Percentiles rank a stretch among this genome's conserved stretches.
Evolutionary conservation across 2,329 filamentous ascomycete species (phyloP).

Genomic region (Xylaria hypoxylon): DNA sequence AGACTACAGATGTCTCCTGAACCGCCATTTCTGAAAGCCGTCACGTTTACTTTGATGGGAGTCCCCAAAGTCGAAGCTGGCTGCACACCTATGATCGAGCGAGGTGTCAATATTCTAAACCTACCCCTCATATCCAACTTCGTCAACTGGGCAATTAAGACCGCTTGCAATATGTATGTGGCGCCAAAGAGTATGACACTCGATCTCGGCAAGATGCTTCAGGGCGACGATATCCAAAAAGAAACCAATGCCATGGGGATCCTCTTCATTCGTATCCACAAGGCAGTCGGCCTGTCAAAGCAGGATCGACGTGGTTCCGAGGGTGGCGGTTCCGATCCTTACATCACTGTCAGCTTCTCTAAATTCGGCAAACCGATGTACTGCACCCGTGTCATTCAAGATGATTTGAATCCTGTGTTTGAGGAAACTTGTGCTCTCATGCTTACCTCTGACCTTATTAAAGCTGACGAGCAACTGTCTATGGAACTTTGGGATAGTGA

Average conservation of each 20-base stretch:
- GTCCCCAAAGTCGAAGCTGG: conserved; percentile 89
- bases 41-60: conserved; percentile 96
- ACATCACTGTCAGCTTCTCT: conserved; percentile 93
- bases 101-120: conserved; percentile 90
- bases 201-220: conserved; percentile 89
- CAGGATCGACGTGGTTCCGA: conserved; percentile 85
- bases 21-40: conserved; percentile 89
- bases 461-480: conserved; percentile 91
- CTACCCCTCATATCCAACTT: conserved; percentile 94
- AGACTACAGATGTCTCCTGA: conserved; percentile 88
- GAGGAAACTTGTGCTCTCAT: conserved; percentile 87
- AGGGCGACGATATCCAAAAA: conserved; percentile 92
- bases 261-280: conserved; percentile 93
- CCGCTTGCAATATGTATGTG: conserved; percentile 90
- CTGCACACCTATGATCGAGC: conserved; percentile 92
- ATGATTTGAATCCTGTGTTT: conserved; percentile 93
- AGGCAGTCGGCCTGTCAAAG: conserved; percentile 87
- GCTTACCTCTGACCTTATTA: conserved; percentile 89
- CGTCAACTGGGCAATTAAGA: conserved; percentile 92
- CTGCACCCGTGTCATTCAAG: conserved; percentile 94
- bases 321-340: conserved; percentile 91
- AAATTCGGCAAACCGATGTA: conserved; percentile 99
- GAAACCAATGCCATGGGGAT: conserved; percentile 87
- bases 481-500: conserved; percentile 98
- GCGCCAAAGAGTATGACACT: conserved; percentile 94